Conservation (phyloP, 225 moss, liverwort and hornwort species). For the Neckera pumila region DNA sequence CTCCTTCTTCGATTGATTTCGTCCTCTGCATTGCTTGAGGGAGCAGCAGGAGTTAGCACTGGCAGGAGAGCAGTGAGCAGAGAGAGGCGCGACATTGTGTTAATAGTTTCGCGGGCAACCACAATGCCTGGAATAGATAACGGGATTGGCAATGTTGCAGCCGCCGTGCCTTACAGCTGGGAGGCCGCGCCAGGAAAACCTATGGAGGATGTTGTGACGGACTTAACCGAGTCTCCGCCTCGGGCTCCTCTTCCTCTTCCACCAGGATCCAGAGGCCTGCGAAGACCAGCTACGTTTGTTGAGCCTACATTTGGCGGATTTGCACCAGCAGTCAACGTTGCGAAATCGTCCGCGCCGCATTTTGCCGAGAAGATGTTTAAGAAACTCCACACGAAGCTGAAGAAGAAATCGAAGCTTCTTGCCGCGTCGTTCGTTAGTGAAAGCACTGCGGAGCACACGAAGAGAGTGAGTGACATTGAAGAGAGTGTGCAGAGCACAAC, state of each 20-base stretch:
- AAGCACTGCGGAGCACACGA: not conserved
- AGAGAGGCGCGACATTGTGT: not conserved
- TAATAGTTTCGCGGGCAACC: not conserved
- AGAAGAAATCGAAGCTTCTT: conserved; percentile 15
- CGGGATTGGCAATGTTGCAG: conserved; percentile 12
- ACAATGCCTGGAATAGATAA: conserved; percentile 7
- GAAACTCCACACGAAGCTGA: conserved; percentile 26
- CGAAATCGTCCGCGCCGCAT: not conserved
- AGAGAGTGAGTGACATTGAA: not conserved
- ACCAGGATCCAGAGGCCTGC: conserved; percentile 4
- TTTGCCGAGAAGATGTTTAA: conserved; percentile 35
- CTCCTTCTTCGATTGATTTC: not conserved
- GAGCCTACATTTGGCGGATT: conserved; percentile 27
- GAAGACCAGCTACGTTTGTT: not conserved
- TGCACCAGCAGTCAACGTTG: not conserved
- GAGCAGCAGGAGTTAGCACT: not conserved
- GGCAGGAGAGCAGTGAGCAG: not conserved
- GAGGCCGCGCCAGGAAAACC: conserved; percentile 35
- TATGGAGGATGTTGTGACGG: not conserved
- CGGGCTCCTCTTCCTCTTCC: conserved; percentile 21
- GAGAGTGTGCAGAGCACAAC: not conserved
- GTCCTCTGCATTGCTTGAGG: not conserved
- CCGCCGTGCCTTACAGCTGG: conserved; percentile 36
- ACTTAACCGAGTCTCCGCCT: not conserved
- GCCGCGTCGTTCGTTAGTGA: conserved; percentile 6